Evolutionary conservation across 306 rosid species (phyloP), one percentile per base, ranked within the genome.

Genomic region (Vigna reflexopilosa): DNA sequence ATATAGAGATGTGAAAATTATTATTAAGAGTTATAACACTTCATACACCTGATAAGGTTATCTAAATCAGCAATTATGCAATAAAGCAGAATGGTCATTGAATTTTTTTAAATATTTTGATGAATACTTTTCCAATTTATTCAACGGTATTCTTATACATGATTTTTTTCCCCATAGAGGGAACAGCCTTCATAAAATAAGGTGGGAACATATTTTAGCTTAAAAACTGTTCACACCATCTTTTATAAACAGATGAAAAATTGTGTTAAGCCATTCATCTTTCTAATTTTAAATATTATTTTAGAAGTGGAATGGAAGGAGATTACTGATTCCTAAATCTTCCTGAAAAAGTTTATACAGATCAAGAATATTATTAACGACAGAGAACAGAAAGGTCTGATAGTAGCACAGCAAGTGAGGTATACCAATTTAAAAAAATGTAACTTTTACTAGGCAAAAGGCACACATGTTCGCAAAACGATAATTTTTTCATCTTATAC

Each of bases 311-410:
- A 5, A 8, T 11, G 22, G 38, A 20, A 51, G 79, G 63, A 64
- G 17, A 75, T 42, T 26, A 58, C 45, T 44, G n/a, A 73, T 61
- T 26, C 34, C 56, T 70, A 47, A 70, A 62, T 42, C 48, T 28
- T 70, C 11, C 54, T 40, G 56, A 40, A 75, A 70, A n/a, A 62
- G 52, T 14, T 52, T 45, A 58, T 75, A 68, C 59, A 75, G 38
- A 70, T 49, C 20, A 36, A 26, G 4, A 51, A 42, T 67, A 72
- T 67, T 51, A 40, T 32, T 26, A 57, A 42, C 20, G 69, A 78
- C 50, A 56, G 30, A 58, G 51, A 47, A 20, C 32, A 44, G 17
- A 57, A 57, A 10, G 54, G 65, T 55, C 71, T 17, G 10, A 56
- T 17, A 66, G 70, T 22, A 50, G 73, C 73, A 59, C 38, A 58